A percentile compares a stretch with the other conserved stretches of the same genome.
phyloP scores from a whole-genome alignment of 2,329 filamentous ascomycete genomes.

The Stachybotrys echinatus region DNA sequence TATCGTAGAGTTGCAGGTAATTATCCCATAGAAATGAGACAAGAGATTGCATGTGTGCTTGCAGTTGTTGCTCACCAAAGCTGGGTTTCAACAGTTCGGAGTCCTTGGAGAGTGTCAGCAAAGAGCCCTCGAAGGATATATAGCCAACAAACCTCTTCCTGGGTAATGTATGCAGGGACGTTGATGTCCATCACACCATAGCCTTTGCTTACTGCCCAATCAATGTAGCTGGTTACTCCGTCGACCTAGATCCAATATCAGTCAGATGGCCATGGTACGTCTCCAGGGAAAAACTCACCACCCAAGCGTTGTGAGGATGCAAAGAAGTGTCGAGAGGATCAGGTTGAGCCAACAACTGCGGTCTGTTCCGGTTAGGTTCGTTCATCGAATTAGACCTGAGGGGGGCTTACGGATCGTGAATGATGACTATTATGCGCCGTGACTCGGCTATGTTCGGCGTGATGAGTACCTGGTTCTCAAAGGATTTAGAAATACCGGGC shows the following conservation, averaged over 20 bases:
- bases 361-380: constrained; percentile 32
- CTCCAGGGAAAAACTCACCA: constrained; percentile 69
- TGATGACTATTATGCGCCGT: constrained; percentile 71
- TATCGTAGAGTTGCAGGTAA: constrained; percentile 74
- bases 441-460: constrained; percentile 65
- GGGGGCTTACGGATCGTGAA: constrained; percentile 76
- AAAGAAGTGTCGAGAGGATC: constrained; percentile 67
- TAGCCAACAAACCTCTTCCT: constrained; percentile 45
- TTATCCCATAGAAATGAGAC: constrained; percentile 94
- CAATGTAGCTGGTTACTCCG: constrained; percentile 72
- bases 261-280: too few species aligned
- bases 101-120: constrained; percentile 29
- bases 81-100: constrained; percentile 40
- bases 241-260: constrained; percentile 64
- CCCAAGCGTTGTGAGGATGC: constrained; percentile 80
- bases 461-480: constrained; percentile 80
- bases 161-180: constrained; percentile 71
- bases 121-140: not conserved
- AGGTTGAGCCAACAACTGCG: constrained; percentile 62
- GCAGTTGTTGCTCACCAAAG: constrained; percentile 40
- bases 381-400: not conserved
- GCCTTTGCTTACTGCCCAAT: constrained; percentile 71
- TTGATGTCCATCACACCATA: constrained; percentile 92
- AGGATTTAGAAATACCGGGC: constrained; percentile 66
- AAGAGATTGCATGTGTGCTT: constrained; percentile 64